phyloP scores from a whole-genome alignment of 352 stramenopile genomes.

The Globisporangium heterothallicum region DNA sequence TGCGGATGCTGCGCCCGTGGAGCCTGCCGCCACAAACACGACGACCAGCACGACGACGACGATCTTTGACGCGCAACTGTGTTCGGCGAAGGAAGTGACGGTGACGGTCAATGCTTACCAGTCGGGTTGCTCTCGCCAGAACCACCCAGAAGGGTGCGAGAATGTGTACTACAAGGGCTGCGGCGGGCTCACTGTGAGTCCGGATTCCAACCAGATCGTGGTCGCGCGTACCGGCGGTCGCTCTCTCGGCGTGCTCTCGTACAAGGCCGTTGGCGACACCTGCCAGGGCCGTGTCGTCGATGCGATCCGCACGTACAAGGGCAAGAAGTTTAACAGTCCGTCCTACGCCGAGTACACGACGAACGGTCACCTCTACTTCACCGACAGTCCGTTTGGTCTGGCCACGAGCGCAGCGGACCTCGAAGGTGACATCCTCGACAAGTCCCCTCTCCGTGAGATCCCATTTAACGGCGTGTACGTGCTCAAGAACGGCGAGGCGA shows the following conservation, averaged over 20 bases:
- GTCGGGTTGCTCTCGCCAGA: constrained; percentile 59
- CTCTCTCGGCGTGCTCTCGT: constrained; percentile 67
- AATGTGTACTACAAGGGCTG: constrained; percentile 77
- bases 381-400: constrained; percentile 71
- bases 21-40: constrained; percentile 22
- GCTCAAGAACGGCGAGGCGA: constrained; percentile 39
- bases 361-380: constrained; percentile 74
- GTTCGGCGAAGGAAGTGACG: constrained; percentile 22
- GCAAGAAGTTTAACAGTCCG: constrained; percentile 76
- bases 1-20: constrained; percentile 29
- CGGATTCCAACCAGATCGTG: constrained; percentile 52
- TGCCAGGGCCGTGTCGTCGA: constrained; percentile 76
- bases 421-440: constrained; percentile 59
- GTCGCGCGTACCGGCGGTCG: constrained; percentile 72
- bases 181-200: constrained; percentile 68
- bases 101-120: constrained; percentile 64
- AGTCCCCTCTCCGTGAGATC: constrained; percentile 62
- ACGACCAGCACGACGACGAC: constrained; percentile 26
- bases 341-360: constrained; percentile 59
- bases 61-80: constrained; percentile 17
- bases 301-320: constrained; percentile 63
- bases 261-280: constrained; percentile 33
- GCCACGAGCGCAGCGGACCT: constrained; percentile 52
- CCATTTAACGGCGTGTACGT: constrained; percentile 79
- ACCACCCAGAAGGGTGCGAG: constrained; percentile 55